Evolutionary conservation across 1,284 basidiomycete genomes (phyloP).

Genomic region (Cutaneotrichosporon spelunceum): DNA sequence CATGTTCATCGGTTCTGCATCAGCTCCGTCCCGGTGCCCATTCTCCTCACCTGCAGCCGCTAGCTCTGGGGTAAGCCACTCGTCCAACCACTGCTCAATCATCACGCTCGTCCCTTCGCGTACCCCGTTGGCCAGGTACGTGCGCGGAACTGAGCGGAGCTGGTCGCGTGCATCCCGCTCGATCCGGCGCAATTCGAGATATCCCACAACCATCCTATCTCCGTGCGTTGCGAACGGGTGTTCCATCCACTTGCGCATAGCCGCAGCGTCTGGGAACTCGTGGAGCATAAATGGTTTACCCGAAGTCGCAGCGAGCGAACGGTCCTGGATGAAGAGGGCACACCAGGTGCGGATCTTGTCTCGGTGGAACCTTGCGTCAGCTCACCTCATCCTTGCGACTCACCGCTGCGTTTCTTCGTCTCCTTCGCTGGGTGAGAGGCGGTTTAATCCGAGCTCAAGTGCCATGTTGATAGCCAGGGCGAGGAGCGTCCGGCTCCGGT

Average conservation of each 20-base stretch:
- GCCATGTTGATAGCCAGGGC: constrained; percentile 14
- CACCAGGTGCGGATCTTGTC: constrained; percentile 13
- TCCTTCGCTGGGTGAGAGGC: background rate
- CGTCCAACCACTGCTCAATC: constrained; percentile 2
- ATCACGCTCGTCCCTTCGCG: background rate
- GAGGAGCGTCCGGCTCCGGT: constrained; percentile 8
- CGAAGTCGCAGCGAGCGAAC: background rate
- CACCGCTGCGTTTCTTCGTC: constrained; percentile 10
- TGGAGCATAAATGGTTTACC: constrained; percentile 8
- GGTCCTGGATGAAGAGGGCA: constrained; percentile 6
- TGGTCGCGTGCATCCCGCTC: constrained; percentile 10
- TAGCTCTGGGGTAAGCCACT: constrained; percentile 8
- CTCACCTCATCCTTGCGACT: background rate
- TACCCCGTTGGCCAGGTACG: constrained; percentile 11
- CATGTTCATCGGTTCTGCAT: constrained; percentile 7
- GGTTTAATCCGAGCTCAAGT: constrained; percentile 10
- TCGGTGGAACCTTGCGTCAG: constrained; percentile 7
- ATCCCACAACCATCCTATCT: constrained; percentile 10
- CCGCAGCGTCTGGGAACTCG: background rate
- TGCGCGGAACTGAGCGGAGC: background rate
- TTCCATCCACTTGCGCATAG: constrained; percentile 4
- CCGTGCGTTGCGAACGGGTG: constrained; percentile 5
- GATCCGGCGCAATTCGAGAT: constrained; percentile 8
- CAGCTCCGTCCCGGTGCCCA: background rate
- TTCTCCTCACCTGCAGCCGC: background rate